Percentiles rank a stretch among this genome's conserved stretches.
These are phyloP conservation scores for Cadophora sp. DNA, from an alignment of 2,329 filamentous ascomycete genomes.

Conservation along the genomic window DNA sequence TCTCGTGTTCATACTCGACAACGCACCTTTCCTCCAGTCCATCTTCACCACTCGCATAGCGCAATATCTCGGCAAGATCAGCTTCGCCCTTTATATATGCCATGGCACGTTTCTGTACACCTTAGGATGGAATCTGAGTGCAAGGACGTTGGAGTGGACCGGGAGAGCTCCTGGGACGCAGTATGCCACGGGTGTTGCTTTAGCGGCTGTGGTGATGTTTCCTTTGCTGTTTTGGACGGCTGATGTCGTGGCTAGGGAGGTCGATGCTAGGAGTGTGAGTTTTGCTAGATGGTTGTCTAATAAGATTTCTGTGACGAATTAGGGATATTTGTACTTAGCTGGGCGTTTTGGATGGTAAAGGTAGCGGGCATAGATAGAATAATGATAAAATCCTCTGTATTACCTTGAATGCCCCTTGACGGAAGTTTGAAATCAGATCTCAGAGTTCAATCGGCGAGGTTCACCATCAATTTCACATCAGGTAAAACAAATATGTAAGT, in stretches of 20 bases:
- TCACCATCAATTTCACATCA: too few species aligned
- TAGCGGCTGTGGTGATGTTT: constrained; percentile 44
- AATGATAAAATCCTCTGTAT: neutral
- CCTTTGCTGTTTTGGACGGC: constrained; percentile 56
- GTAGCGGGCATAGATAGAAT: neutral
- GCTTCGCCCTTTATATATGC: constrained; percentile 62
- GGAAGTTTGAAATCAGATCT: too few species aligned
- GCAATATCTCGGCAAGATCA: constrained; percentile 61
- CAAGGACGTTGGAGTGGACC: constrained; percentile 15
- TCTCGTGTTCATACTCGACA: constrained; percentile 41
- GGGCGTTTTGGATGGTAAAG: neutral
- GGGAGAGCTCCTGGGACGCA: constrained; percentile 17
- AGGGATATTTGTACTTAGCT: neutral
- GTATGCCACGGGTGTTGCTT: constrained; percentile 30
- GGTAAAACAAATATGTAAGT: too few species aligned
- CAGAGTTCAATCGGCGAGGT: too few species aligned
- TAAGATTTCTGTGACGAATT: constrained; percentile 10
- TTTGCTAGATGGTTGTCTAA: constrained; percentile 51
- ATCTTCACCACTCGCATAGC: constrained; percentile 54
- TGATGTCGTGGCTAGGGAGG: constrained; percentile 61
- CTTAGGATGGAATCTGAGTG: constrained; percentile 22
- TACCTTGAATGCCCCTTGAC: neutral
- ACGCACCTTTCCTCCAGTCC: constrained; percentile 41
- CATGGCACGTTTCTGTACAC: constrained; percentile 51
- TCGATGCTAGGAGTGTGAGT: constrained; percentile 56